Percentiles rank a stretch among this genome's conserved stretches.
These are phyloP conservation scores for Sporothrix phasma DNA, from an alignment of 2,329 filamentous ascomycete species.

Conservation along the genomic window DNA sequence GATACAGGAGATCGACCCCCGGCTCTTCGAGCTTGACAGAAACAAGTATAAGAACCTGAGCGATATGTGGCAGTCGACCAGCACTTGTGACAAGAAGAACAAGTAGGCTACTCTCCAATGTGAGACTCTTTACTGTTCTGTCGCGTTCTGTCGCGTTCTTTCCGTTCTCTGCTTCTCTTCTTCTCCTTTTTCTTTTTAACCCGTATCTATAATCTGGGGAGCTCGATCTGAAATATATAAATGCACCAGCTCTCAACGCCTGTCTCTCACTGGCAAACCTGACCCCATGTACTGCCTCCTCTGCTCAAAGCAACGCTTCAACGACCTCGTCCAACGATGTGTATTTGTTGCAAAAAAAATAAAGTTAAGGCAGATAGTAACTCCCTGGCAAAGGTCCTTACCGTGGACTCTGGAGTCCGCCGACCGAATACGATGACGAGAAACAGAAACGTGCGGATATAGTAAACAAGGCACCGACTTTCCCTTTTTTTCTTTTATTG, in stretches of 20 bases:
- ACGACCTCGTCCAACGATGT: neutral
- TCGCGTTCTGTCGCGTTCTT: slow-evolving; percentile 15
- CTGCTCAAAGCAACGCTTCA: neutral
- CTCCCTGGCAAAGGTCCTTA: neutral
- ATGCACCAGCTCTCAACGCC: too few species aligned
- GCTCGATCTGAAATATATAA: too few species aligned
- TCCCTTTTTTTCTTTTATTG: neutral
- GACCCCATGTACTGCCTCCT: neutral
- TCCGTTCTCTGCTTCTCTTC: neutral
- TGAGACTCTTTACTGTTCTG: neutral
- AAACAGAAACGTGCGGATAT: neutral
- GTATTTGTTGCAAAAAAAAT: neutral
- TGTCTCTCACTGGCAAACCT: neutral
- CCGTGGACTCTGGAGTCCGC: neutral
- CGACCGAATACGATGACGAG: neutral
- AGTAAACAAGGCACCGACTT: neutral
- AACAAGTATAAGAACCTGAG: neutral
- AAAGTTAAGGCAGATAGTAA: neutral
- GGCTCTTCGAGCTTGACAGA: neutral
- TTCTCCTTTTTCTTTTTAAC: neutral
- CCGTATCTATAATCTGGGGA: neutral
- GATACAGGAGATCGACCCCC: neutral
- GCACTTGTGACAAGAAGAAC: neutral
- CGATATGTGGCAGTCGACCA: neutral
- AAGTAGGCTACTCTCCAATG: neutral